A percentile compares a stretch with the other conserved stretches of the same genome.
Evolutionary conservation across 768 basidiomycete genomes (phyloP).

Genomic region (Leccinum sublutescens): DNA sequence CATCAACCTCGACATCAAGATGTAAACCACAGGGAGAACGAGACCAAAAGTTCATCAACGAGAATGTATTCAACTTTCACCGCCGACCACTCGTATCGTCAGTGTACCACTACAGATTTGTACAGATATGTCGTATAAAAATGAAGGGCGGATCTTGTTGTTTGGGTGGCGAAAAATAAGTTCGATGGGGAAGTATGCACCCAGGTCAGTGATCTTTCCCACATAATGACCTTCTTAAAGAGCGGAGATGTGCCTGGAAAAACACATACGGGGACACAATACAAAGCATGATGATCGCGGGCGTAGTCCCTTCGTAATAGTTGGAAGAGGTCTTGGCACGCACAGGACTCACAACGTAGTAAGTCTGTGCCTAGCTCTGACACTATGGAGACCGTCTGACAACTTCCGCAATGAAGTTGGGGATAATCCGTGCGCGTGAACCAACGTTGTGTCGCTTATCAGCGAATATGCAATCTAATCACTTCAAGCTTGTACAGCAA

Average conservation of each 20-base stretch:
- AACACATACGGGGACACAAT: too few species aligned
- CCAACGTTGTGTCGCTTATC: background rate
- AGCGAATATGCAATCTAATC: background rate
- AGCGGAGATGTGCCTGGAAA: background rate
- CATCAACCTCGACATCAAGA: conserved; percentile 44
- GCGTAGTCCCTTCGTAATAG: too few species aligned
- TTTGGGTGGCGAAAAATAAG: background rate
- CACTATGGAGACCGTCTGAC: too few species aligned
- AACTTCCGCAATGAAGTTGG: background rate
- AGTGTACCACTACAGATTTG: background rate
- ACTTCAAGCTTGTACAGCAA: too few species aligned
- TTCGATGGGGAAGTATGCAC: background rate
- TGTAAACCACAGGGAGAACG: conserved; percentile 7
- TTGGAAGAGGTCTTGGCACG: background rate
- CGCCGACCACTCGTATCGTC: background rate
- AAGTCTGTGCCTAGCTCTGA: background rate
- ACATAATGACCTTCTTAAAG: background rate
- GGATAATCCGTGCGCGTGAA: too few species aligned
- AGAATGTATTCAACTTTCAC: background rate
- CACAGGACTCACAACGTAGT: background rate
- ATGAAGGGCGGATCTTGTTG: background rate
- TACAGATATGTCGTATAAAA: background rate
- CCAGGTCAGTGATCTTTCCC: too few species aligned
- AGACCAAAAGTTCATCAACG: background rate
- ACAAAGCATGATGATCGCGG: too few species aligned